Evolutionary conservation across 2,329 filamentous ascomycete species (phyloP).

Genomic region (Stemphylium beticola): DNA sequence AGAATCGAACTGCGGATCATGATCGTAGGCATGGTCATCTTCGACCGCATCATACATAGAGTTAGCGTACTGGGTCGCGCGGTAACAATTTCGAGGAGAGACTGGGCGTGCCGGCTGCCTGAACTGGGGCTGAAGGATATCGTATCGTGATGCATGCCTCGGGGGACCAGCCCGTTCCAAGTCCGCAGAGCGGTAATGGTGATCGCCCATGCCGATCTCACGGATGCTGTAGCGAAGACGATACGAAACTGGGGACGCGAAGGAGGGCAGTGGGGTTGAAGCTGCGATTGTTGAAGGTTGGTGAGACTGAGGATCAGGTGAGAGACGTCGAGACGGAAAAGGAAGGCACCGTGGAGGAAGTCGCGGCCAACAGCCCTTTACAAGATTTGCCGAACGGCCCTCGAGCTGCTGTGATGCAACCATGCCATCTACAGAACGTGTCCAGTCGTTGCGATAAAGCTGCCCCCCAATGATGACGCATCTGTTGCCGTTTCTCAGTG

Average conservation of each 20-base stretch:
- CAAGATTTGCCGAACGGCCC: not conserved
- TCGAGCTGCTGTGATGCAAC: not conserved
- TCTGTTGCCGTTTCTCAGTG: too few relatives aligned
- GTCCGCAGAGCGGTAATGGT: conserved; percentile 15
- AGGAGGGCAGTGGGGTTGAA: not conserved
- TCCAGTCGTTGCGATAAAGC: too few relatives aligned
- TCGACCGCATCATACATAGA: conserved; percentile 30
- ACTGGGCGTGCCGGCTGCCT: conserved; percentile 12
- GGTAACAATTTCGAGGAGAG: conserved; percentile 34
- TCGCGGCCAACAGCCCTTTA: conserved; percentile 16
- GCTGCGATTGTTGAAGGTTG: not conserved
- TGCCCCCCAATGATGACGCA: too few relatives aligned
- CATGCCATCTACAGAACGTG: too few relatives aligned
- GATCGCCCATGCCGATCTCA: conserved; percentile 27
- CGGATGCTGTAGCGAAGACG: not conserved
- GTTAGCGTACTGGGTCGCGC: conserved; percentile 20
- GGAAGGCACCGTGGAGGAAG: conserved; percentile 34
- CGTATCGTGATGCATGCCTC: conserved; percentile 14
- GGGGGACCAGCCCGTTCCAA: conserved; percentile 7
- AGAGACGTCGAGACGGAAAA: conserved; percentile 9
- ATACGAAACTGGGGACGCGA: not conserved
- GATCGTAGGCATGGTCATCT: conserved; percentile 30
- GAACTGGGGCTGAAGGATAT: conserved; percentile 23
- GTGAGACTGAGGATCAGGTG: conserved; percentile 1
- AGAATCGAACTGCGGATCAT: conserved; percentile 49